Conservation (phyloP, 2,329 filamentous ascomycete genomes). For the Fusarium sacchari region DNA sequence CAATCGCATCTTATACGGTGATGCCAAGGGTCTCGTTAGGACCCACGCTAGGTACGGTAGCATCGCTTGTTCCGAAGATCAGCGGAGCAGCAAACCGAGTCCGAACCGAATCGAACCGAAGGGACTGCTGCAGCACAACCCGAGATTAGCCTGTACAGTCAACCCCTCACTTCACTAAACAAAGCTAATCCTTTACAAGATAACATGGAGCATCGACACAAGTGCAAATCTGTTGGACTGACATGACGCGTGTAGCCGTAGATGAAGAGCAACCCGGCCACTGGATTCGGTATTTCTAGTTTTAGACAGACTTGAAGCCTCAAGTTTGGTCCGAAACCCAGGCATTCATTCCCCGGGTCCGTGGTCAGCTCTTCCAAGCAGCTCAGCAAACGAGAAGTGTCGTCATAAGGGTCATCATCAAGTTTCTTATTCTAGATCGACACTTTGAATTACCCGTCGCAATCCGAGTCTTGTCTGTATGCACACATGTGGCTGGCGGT, state of each 20-base stretch:
- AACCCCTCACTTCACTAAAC: not conserved
- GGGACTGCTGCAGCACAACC: not conserved
- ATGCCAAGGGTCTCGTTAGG: not conserved
- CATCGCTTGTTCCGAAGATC: not conserved
- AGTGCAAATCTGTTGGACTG: not conserved
- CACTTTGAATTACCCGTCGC: too few relatives aligned
- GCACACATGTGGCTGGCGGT: too few relatives aligned
- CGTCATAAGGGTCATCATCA: too few relatives aligned
- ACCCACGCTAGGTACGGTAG: not conserved
- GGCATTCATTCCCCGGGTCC: not conserved
- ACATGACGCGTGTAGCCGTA: too few relatives aligned
- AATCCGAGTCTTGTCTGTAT: fast-evolving
- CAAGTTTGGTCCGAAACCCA: not conserved
- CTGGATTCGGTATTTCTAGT: not conserved
- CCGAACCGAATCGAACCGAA: slow-evolving; percentile 26
- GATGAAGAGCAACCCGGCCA: not conserved
- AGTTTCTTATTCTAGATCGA: too few relatives aligned
- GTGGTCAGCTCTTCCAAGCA: too few relatives aligned
- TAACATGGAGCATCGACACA: not conserved
- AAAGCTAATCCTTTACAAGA: not conserved
- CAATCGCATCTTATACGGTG: slow-evolving; percentile 14
- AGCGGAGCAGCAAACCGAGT: slow-evolving; percentile 8
- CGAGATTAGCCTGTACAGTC: not conserved
- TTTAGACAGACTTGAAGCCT: not conserved
- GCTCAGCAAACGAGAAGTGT: too few relatives aligned